These are phyloP conservation scores for Pachyrhizus erosus DNA, from an alignment of 306 rosid species.

Conservation along the genomic window DNA sequence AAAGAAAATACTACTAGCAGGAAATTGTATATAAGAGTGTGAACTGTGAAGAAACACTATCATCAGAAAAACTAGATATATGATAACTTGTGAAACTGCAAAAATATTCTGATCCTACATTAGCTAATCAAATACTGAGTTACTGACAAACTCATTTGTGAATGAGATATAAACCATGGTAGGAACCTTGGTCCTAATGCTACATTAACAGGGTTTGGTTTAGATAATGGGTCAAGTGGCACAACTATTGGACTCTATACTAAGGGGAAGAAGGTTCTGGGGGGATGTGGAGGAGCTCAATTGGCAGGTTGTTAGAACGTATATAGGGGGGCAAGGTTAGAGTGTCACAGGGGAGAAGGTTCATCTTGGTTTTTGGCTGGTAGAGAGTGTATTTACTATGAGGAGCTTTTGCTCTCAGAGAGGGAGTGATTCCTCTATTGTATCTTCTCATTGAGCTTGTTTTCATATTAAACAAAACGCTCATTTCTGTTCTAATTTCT, in stretches of 20 bases:
- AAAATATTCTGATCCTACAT: slow-evolving; percentile 4
- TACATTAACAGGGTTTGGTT: neutral
- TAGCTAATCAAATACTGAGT: neutral
- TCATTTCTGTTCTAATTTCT: neutral
- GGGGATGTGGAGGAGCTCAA: neutral
- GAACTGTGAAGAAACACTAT: neutral
- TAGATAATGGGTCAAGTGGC: neutral
- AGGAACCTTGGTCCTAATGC: neutral
- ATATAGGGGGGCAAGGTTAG: neutral
- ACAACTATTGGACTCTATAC: neutral
- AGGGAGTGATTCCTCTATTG: neutral
- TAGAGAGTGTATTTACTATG: neutral
- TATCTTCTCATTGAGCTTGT: neutral
- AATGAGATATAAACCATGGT: neutral
- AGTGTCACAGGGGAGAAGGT: neutral
- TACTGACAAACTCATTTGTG: slow-evolving; percentile 1
- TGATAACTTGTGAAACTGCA: slow-evolving; percentile 18
- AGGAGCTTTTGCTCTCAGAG: neutral
- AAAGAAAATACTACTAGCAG: slow-evolving; percentile 1
- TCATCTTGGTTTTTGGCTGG: neutral
- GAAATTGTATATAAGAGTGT: neutral
- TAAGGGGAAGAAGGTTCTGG: neutral
- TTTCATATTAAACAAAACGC: too few relatives aligned
- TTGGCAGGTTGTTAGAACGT: neutral
- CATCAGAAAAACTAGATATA: neutral